phyloP scores from a whole-genome alignment of 2,329 filamentous ascomycete genomes.

The Stagonosporopsis chrysanthemi region DNA sequence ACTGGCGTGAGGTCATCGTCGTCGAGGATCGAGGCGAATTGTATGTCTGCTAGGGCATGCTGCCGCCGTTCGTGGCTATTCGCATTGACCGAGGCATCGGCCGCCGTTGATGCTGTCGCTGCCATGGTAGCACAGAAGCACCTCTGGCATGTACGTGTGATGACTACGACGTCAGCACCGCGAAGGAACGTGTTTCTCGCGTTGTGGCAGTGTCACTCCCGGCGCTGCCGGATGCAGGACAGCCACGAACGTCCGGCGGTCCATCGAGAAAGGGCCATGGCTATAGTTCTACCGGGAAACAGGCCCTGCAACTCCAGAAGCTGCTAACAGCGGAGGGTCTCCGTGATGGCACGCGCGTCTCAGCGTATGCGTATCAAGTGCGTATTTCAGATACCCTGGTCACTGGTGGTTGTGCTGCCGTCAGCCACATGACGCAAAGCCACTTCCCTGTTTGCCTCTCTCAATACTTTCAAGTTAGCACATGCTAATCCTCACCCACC shows the following conservation, averaged over 20 bases:
- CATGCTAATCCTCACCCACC: background rate
- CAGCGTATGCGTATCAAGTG: conserved; percentile 10
- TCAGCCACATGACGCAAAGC: conserved; percentile 27
- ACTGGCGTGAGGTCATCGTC: conserved; percentile 51
- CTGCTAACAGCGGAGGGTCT: conserved; percentile 10
- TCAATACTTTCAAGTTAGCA: background rate
- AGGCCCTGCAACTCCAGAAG: background rate
- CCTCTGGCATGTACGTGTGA: conserved; percentile 15
- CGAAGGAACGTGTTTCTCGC: conserved; percentile 26
- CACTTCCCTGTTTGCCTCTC: conserved; percentile 10
- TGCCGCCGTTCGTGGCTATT: conserved; percentile 27
- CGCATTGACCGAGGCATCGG: conserved; percentile 2
- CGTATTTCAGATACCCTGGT: conserved; percentile 5
- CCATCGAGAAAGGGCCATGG: conserved; percentile 8
- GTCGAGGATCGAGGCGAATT: conserved; percentile 51
- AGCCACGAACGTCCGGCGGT: conserved; percentile 16
- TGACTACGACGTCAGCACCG: conserved; percentile 22
- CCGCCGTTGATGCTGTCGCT: conserved; percentile 19
- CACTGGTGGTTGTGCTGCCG: conserved; percentile 1
- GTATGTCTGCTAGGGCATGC: conserved; percentile 53
- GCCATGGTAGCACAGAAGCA: conserved; percentile 28
- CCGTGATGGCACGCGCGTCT: conserved; percentile 23
- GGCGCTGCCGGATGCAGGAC: conserved; percentile 29
- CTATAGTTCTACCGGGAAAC: conserved; percentile 14
- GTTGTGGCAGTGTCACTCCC: conserved; percentile 41